Conservation (phyloP, 1,139 yeast genomes). For the Wickerhamomyces sp. region DNA sequence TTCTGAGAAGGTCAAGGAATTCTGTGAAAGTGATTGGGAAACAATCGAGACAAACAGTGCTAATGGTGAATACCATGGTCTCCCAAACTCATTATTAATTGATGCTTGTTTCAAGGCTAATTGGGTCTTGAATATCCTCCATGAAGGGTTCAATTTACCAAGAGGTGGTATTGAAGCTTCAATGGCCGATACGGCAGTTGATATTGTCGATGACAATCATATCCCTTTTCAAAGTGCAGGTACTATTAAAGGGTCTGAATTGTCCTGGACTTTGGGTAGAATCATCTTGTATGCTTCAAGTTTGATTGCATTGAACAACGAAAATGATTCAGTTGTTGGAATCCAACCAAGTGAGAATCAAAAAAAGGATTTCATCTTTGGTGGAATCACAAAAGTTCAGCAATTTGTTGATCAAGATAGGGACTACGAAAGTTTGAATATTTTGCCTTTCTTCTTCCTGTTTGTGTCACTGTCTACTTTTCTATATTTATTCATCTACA, state of each 20-base stretch:
- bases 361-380: conserved; percentile 17
- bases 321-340: conserved; percentile 36
- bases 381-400: conserved; percentile 11
- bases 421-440: conserved; percentile 6
- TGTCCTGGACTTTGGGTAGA: conserved; percentile 67
- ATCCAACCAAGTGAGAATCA: conserved; percentile 48
- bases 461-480: conserved; percentile 2
- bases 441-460: conserved; percentile 9
- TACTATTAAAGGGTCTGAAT: conserved; percentile 52
- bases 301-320: conserved; percentile 32
- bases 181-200: conserved; percentile 22
- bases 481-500: conserved; percentile 13
- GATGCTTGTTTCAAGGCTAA: conserved; percentile 80
- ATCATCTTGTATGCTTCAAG: conserved; percentile 57
- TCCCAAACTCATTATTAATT: conserved; percentile 39
- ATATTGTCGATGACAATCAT: conserved; percentile 31
- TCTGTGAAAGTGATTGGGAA: conserved; percentile 65
- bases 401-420: conserved; percentile 2
- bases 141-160: conserved; percentile 77
- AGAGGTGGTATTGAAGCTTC: conserved; percentile 47
- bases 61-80: conserved; percentile 39
- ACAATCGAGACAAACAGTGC: conserved; percentile 43
- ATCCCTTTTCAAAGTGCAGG: conserved; percentile 59
- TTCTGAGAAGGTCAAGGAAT: conserved; percentile 53
- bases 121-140: conserved; percentile 73